Evolutionary conservation across 176 grass and related monocot genomes (phyloP), one percentile per base, ranked within the genome.

Genomic region (Bolboschoenus planiculmis): DNA sequence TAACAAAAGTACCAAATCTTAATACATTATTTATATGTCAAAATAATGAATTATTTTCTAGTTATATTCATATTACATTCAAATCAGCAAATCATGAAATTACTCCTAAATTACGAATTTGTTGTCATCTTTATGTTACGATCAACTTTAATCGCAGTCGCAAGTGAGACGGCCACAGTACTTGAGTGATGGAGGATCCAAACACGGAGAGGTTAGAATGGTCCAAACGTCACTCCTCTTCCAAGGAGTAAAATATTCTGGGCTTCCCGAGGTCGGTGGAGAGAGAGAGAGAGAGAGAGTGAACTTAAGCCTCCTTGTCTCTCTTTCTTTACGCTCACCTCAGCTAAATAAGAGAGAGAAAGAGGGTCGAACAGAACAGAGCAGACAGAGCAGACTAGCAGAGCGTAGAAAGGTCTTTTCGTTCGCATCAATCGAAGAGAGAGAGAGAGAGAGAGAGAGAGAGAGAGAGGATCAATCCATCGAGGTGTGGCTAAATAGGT

Each of bases 181-280:
- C 2, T 46, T 26, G 9, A 6, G 76, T 10, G 1, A 9, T 7
- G 56, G 39, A 36, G 23, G 31, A 79, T 79, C 76, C 26, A 21
- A 79, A 56, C 10, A 35, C 0, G 26, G 21, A 87, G 90, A 90
- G 90, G 89, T 90, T 87, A 82, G 84, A 78, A 85, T 88, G 84
- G 88, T 95, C 93, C 93, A 92, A 95, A 95, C 93, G 88, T 90
- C 90, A 95, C 93, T 90, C 84, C 86, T 83, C 90, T 77, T 90
- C 88, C 59, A 72, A 81, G 83, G 79, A 78, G 58, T 81, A 68
- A 56, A 27, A 43, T 87, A 84, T 78, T 78, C 74, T 87, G 68
- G 78, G 81, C 65, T 71, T 85, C 51, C 39, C 58, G 5, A 80
- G 59, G 79, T 62, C 63, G 82, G 75, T 78, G 60, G 70, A 75